Evolutionary conservation across 2,329 filamentous ascomycete genomes (phyloP), one percentile per base, ranked within the genome.

Genomic region (Cadophora gregata): DNA sequence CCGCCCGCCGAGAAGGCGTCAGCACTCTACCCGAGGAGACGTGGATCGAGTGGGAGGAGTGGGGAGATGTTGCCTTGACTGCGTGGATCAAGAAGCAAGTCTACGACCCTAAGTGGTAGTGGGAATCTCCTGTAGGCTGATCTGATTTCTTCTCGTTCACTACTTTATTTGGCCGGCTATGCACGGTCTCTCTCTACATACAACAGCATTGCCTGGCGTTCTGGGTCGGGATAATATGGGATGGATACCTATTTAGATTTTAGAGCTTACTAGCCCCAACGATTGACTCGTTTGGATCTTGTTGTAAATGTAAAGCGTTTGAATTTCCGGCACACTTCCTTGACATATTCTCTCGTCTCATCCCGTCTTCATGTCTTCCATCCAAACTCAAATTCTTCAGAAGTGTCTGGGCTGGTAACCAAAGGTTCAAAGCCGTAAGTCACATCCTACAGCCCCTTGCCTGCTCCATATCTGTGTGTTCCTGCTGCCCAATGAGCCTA

Each of bases 1-100:
- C 93, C 25, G 94, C 95, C 6, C 91, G 96, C 75, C 84, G 90
- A 70, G 93, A 93, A 74, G 91, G 91, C 68, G 91, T 97, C 60
- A 90, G 90, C 75, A 80, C 81, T 68, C 81, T 93, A 64, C 83
- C 84, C 61, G 90, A 94, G 70, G 84, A 85, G 70, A 85, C 90
- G 77, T 90, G 92, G 84, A 80, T 88, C 67, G 87, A 90, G 78
- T 93, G 90, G 86, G 87, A 90, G 79, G 88, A 90, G 79, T 89
- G 87, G 87, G 87, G 87, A 61, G 87, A 90, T 73, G 86, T 88
- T 45, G 84, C 85, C 63, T 79, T 90, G 72, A 85, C 81, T 50
- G 81, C 82, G 68, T 89, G 78, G 79, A 89, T 90, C 80, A 85
- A 86, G 82, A 79, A 83, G 72, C 81, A 78, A 72, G 81, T 88